phyloP scores from a whole-genome alignment of 2,329 filamentous ascomycete genomes.

The Monosporascus sp. region DNA sequence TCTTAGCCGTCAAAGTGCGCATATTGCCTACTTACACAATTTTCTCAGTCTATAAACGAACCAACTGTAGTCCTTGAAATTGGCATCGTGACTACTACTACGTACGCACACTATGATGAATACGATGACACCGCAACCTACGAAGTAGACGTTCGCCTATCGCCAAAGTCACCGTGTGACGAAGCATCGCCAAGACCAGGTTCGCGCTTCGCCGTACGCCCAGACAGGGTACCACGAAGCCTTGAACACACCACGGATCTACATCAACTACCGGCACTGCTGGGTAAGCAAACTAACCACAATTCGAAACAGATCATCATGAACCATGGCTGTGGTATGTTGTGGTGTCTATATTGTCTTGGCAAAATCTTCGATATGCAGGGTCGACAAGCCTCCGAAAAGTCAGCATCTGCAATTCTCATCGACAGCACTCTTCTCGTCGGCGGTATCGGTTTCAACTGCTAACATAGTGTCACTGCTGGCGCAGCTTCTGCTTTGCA shows the following conservation, averaged over 20 bases:
- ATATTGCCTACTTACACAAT: background rate
- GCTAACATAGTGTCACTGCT: too few species aligned
- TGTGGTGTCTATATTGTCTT: background rate
- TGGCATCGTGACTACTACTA: background rate
- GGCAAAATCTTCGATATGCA: background rate
- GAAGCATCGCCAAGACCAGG: background rate
- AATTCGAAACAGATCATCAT: background rate
- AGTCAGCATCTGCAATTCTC: background rate
- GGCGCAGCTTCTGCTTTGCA: too few species aligned
- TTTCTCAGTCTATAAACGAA: background rate
- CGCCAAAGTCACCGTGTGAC: background rate
- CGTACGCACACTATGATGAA: background rate
- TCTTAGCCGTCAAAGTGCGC: too few species aligned
- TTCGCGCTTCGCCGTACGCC: background rate
- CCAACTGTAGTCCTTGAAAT: background rate
- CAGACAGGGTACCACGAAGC: background rate
- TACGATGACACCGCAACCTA: background rate
- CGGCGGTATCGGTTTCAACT: too few species aligned
- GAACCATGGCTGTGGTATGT: background rate
- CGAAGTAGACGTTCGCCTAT: background rate
- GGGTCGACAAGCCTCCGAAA: background rate
- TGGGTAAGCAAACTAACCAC: background rate
- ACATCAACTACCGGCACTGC: background rate
- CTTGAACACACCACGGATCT: background rate
- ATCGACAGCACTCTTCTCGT: background rate